Conservation (phyloP, 345 rosid genomes). For the Gossypium rotundifolium region DNA sequence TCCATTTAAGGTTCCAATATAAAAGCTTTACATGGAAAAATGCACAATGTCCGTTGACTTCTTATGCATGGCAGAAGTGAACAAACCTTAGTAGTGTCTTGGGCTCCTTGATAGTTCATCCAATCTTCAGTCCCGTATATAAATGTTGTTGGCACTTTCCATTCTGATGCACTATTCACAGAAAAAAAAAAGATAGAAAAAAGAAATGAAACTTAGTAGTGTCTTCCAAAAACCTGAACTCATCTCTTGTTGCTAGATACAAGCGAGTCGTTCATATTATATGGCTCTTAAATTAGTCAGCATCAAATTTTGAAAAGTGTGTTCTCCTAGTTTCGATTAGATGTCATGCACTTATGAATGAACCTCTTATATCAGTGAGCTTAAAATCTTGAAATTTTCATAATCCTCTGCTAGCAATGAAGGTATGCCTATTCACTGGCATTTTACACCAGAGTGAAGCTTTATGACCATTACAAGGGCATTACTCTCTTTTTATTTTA, state of each 20-base stretch:
- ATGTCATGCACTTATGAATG: background rate
- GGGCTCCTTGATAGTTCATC: slow-evolving; percentile 92
- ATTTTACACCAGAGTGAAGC: background rate
- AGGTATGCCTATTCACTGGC: background rate
- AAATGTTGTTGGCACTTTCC: slow-evolving; percentile 97
- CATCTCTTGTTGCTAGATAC: background rate
- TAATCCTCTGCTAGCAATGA: background rate
- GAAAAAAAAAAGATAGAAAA: background rate
- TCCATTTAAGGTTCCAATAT: background rate
- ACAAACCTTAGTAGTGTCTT: slow-evolving; percentile 59
- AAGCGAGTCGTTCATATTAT: background rate
- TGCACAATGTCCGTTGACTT: background rate
- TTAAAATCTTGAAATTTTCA: background rate
- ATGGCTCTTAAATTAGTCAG: background rate
- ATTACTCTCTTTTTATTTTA: background rate
- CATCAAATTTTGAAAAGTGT: background rate
- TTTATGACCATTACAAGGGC: background rate
- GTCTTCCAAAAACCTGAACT: background rate
- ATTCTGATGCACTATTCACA: slow-evolving; percentile 77
- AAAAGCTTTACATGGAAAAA: background rate
- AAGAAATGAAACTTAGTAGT: background rate
- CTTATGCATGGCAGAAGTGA: background rate
- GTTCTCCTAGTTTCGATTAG: background rate
- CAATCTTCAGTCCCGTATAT: slow-evolving; percentile 80
- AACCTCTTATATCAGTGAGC: background rate